These are phyloP conservation scores for Botrytis cinerea DNA, from an alignment of 2,329 filamentous ascomycete species.

Conservation along the genomic window DNA sequence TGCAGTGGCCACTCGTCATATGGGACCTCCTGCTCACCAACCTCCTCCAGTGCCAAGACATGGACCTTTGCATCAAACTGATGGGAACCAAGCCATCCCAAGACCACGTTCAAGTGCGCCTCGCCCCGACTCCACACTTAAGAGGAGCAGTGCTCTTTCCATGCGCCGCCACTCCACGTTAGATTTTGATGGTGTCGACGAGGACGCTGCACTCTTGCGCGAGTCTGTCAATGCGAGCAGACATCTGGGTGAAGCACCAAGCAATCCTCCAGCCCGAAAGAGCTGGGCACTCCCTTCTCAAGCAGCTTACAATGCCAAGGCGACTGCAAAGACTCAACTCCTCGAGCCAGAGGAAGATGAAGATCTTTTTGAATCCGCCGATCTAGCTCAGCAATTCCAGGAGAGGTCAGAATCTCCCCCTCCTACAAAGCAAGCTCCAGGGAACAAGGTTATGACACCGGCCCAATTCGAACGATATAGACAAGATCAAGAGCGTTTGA, in stretches of 20 bases:
- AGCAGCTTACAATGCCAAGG: slow-evolving; percentile 28
- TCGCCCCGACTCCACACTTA: slow-evolving; percentile 31
- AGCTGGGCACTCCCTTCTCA: slow-evolving; percentile 37
- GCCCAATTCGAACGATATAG: slow-evolving; percentile 83
- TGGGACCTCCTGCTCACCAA: slow-evolving; percentile 22
- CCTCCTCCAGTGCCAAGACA: slow-evolving; percentile 22
- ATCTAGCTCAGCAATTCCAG: slow-evolving; percentile 37
- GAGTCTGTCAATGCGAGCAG: slow-evolving; percentile 40
- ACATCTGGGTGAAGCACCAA: slow-evolving; percentile 34
- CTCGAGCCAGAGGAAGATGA: slow-evolving; percentile 37
- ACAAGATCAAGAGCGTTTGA: slow-evolving; percentile 67
- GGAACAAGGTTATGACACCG: slow-evolving; percentile 84
- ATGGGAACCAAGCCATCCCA: slow-evolving; percentile 24
- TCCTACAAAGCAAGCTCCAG: slow-evolving; percentile 42
- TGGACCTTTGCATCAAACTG: slow-evolving; percentile 17
- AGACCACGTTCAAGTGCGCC: slow-evolving; percentile 17
- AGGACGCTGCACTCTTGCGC: slow-evolving; percentile 40
- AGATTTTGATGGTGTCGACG: slow-evolving; percentile 38
- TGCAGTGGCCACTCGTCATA: slow-evolving; percentile 33
- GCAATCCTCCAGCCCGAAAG: slow-evolving; percentile 32
- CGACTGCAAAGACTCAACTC: slow-evolving; percentile 34
- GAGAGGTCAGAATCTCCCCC: slow-evolving; percentile 31
- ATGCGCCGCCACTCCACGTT: slow-evolving; percentile 37
- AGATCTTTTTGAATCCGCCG: slow-evolving; percentile 37
- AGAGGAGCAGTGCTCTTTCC: slow-evolving; percentile 38